A percentile compares a stretch with the other conserved stretches of the same genome.
phyloP scores from a whole-genome alignment of 176 grass and related monocot genomes.

The Guadua angustifolia region DNA sequence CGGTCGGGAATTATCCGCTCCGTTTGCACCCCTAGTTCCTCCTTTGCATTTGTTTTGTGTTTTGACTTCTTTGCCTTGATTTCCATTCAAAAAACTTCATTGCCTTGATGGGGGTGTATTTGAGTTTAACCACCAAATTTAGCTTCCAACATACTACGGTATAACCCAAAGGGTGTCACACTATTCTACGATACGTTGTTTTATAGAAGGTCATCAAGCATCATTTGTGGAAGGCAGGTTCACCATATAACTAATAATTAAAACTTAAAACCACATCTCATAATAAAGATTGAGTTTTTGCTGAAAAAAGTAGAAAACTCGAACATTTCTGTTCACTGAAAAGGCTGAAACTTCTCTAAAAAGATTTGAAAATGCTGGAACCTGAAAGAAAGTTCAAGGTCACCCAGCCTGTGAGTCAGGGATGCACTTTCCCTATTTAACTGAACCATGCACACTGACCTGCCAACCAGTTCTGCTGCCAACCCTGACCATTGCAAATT shows the following conservation, averaged over 20 bases:
- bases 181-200: neutral
- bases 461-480: neutral
- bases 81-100: too few relatives aligned
- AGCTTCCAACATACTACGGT: neutral
- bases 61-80: neutral
- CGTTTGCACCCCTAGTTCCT: too few relatives aligned
- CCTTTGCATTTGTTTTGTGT: neutral
- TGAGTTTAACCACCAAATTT: neutral
- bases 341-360: slow-evolving; percentile 38
- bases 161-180: neutral
- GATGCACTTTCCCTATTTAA: slow-evolving; percentile 58
- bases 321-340: slow-evolving; percentile 28
- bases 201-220: neutral
- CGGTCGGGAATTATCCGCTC: too few relatives aligned
- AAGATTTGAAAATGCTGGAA: slow-evolving; percentile 44
- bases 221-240: slow-evolving; percentile 1
- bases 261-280: neutral
- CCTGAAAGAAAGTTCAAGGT: slow-evolving; percentile 33
- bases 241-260: neutral
- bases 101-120: neutral
- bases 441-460: slow-evolving; percentile 45
- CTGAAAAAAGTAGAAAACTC: slow-evolving; percentile 10
- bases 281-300: neutral
- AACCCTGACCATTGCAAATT: slow-evolving; percentile 32
- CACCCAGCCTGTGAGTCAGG: slow-evolving; percentile 9